A percentile compares a stretch with the other conserved stretches of the same genome.
phyloP scores from a whole-genome alignment of 495 filamentous ascomycete genomes.

The Aspergillus bertholletiae region DNA sequence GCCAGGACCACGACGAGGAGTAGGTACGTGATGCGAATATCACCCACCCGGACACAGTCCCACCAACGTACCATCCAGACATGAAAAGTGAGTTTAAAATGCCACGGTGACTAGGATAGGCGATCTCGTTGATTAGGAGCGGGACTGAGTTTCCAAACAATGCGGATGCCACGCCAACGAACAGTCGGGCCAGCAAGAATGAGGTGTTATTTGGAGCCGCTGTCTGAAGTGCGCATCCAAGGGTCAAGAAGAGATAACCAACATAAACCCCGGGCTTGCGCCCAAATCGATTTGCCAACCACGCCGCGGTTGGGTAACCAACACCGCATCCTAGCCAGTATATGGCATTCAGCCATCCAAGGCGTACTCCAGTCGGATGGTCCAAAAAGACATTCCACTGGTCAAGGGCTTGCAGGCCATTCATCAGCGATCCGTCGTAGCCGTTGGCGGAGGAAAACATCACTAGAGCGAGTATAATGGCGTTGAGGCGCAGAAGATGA shows the following conservation, averaged over 20 bases:
- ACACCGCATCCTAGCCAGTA: constrained; percentile 61
- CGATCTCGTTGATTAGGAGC: constrained; percentile 60
- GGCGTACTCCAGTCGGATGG: constrained; percentile 47
- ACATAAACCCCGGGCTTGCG: constrained; percentile 55
- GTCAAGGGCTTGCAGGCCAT: constrained; percentile 32
- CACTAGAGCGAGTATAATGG: constrained; percentile 16
- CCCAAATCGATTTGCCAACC: constrained; percentile 55
- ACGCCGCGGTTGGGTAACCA: constrained; percentile 57
- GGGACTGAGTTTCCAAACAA: constrained; percentile 56
- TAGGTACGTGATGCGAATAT: constrained; percentile 26
- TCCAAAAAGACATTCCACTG: constrained; percentile 35
- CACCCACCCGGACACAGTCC: constrained; percentile 34
- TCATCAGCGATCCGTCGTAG: constrained; percentile 32
- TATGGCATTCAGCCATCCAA: constrained; percentile 61
- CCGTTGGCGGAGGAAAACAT: constrained; percentile 22
- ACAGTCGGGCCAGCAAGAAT: constrained; percentile 58
- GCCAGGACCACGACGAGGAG: constrained; percentile 43
- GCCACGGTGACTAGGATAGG: constrained; percentile 59
- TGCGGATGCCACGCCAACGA: constrained; percentile 58
- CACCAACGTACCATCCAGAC: constrained; percentile 60
- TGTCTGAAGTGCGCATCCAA: constrained; percentile 55
- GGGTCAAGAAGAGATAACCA: constrained; percentile 56
- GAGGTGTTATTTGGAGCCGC: constrained; percentile 36
- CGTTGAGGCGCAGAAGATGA: constrained; percentile 21
- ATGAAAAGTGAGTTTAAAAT: constrained; percentile 62